A percentile compares a stretch with the other conserved stretches of the same genome.
These are phyloP conservation scores for Fomitopsis betulina DNA, from an alignment of 1,284 basidiomycete genomes.

Conservation along the genomic window DNA sequence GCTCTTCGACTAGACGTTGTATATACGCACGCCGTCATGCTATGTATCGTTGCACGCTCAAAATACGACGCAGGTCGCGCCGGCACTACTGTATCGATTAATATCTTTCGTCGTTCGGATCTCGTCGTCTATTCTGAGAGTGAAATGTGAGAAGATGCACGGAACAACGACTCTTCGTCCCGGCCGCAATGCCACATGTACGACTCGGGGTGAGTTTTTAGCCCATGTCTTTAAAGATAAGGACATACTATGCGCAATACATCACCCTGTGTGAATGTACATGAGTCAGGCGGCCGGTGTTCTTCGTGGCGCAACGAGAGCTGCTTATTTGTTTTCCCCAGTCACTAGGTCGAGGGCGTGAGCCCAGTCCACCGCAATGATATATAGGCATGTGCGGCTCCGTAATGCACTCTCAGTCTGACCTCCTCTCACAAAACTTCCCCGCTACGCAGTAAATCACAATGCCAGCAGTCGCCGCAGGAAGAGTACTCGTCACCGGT, in stretches of 20 bases:
- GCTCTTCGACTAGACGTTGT: slow-evolving; percentile 74
- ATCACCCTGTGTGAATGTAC: neutral
- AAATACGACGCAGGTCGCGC: slow-evolving; percentile 8
- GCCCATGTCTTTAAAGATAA: neutral
- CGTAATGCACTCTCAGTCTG: neutral
- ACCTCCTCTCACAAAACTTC: neutral
- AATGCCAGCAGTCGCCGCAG: slow-evolving; percentile 27
- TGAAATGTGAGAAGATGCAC: neutral
- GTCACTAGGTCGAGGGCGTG: neutral
- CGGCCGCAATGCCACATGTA: neutral
- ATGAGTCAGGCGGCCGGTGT: neutral
- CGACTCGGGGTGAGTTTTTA: neutral
- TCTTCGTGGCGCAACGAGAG: neutral
- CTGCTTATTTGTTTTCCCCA: neutral
- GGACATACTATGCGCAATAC: neutral
- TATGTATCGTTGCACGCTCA: slow-evolving; percentile 17
- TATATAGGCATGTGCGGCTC: neutral
- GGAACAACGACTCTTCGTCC: neutral
- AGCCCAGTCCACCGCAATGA: neutral
- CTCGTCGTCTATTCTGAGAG: neutral
- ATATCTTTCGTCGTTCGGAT: neutral
- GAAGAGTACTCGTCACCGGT: slow-evolving; percentile 35
- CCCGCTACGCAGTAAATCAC: neutral
- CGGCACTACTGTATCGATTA: neutral
- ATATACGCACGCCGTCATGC: slow-evolving; percentile 12